Evolutionary conservation across 257 asterid genomes (phyloP).

Genomic region (Solanum lycopersicoides): DNA sequence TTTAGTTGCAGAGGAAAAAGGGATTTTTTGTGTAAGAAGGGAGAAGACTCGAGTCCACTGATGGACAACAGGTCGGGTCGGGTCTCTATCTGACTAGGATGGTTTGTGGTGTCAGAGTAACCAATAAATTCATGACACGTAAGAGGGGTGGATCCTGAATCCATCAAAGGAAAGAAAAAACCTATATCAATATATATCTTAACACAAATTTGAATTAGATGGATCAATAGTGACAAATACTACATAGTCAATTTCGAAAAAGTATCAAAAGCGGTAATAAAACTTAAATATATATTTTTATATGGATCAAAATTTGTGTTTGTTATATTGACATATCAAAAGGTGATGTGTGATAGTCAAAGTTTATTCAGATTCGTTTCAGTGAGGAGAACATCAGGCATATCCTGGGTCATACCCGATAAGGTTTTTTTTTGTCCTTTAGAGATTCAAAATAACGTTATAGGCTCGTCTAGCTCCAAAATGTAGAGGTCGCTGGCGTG

Average conservation of each 20-base stretch:
- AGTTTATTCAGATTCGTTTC: neutral
- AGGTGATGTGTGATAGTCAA: neutral
- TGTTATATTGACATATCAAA: neutral
- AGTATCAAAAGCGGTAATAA: too few relatives aligned
- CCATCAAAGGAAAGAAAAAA: neutral
- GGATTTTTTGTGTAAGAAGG: neutral
- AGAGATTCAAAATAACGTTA: rapidly evolving
- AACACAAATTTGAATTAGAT: neutral
- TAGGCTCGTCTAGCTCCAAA: neutral
- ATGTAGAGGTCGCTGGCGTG: neutral
- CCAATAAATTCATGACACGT: neutral
- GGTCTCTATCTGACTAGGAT: neutral
- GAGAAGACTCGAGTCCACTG: neutral
- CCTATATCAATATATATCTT: too few relatives aligned
- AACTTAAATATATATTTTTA: too few relatives aligned
- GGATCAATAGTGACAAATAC: too few relatives aligned
- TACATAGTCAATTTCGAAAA: too few relatives aligned
- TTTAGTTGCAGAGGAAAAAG: neutral
- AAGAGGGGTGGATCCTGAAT: neutral
- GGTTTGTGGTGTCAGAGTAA: neutral
- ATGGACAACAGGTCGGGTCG: neutral
- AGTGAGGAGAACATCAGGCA: neutral
- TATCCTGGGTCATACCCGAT: neutral
- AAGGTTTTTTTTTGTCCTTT: neutral
- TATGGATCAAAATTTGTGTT: neutral